Percentiles rank a stretch among this genome's conserved stretches.
Conservation (phyloP, 257 asterid genomes). For the Cynanchum wilfordii region DNA sequence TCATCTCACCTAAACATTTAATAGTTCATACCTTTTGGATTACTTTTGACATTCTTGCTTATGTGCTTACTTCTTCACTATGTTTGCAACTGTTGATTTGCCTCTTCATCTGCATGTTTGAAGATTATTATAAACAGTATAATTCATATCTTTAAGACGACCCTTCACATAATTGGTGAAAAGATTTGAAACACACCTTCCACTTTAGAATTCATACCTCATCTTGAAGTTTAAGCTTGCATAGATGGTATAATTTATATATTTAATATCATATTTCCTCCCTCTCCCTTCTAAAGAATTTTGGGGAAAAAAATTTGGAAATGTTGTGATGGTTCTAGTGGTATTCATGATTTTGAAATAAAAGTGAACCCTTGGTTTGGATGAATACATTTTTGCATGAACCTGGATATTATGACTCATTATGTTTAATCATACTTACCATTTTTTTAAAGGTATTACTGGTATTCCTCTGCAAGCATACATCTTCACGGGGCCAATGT, state of each 20-base stretch:
- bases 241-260: too few species aligned
- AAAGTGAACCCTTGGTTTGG: neutral
- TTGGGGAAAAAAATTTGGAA: too few species aligned
- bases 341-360: neutral
- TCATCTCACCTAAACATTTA: neutral
- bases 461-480: slow-evolving; percentile 94
- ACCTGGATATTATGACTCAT: neutral
- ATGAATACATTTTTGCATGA: neutral
- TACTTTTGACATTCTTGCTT: neutral
- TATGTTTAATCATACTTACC: slow-evolving; percentile 4
- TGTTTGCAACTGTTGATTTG: neutral
- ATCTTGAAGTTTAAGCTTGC: neutral
- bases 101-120: neutral
- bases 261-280: neutral
- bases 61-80: neutral
- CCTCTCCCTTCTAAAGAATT: too few species aligned
- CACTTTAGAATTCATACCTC: too few species aligned
- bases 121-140: neutral
- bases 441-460: slow-evolving; percentile 60
- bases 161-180: too few species aligned
- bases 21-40: neutral
- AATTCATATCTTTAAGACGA: too few species aligned
- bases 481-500: slow-evolving; percentile 97
- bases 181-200: too few species aligned
- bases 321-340: neutral